phyloP scores from a whole-genome alignment of 345 rosid species.

The Cardamine resedifolia region DNA sequence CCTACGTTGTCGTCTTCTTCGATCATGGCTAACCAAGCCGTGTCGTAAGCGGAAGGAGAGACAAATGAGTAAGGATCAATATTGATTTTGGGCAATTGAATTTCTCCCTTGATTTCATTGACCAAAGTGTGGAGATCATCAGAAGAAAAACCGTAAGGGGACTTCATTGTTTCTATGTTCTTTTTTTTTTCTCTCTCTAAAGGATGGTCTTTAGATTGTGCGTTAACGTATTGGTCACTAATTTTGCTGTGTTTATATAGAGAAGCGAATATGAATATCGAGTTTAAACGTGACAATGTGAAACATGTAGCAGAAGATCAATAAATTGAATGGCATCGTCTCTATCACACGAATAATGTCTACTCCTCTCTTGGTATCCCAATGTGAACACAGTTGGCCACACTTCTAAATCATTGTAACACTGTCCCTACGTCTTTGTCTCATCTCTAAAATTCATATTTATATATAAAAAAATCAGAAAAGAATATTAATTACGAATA shows the following conservation, averaged over 20 bases:
- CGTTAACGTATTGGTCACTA: not conserved
- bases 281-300: conserved; percentile 1
- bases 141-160: conserved; percentile 9
- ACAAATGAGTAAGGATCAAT: conserved; percentile 38
- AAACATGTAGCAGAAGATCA: not conserved
- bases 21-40: conserved; percentile 65
- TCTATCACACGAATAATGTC: not conserved
- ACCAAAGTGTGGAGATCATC: conserved; percentile 30
- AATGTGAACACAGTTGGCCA: no score
- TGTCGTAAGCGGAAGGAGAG: conserved; percentile 56
- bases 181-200: not conserved
- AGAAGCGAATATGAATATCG: not conserved
- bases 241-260: conserved; percentile 21
- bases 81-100: conserved; percentile 1
- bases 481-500: no score
- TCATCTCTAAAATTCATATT: no score
- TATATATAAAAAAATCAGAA: no score
- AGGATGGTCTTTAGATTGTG: not conserved
- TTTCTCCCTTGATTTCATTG: conserved; percentile 38
- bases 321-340: not conserved
- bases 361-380: not conserved
- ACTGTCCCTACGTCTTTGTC: no score
- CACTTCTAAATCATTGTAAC: no score
- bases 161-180: not conserved
- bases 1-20: conserved; percentile 33